phyloP scores from a whole-genome alignment of 331 rosid genomes.

The Erythrophleum ivorense region DNA sequence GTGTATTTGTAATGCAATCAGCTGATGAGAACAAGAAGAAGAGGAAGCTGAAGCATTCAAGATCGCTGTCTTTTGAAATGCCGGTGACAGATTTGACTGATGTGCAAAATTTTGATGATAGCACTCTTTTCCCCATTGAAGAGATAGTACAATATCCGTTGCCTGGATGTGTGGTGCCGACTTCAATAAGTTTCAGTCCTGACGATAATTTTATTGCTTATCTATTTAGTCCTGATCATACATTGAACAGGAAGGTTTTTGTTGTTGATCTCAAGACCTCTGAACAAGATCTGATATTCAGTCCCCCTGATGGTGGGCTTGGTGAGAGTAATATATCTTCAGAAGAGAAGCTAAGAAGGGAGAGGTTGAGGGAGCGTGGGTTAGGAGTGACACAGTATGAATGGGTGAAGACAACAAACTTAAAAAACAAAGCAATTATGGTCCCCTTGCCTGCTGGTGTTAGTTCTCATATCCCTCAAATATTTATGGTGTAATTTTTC shows the following conservation, averaged over 20 bases:
- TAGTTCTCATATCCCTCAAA: slow-evolving; percentile 45
- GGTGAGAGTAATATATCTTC: slow-evolving; percentile 88
- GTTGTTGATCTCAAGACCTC: slow-evolving; percentile 62
- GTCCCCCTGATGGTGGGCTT: slow-evolving; percentile 92
- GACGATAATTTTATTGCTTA: slow-evolving; percentile 74
- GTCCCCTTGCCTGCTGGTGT: slow-evolving; percentile 99
- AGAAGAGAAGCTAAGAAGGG: slow-evolving; percentile 95
- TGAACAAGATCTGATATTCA: slow-evolving; percentile 68
- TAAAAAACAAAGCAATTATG: slow-evolving; percentile 68
- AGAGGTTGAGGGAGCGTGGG: slow-evolving; percentile 95
- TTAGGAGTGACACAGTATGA: slow-evolving; percentile 94
- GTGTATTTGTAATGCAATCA: slow-evolving; percentile 74
- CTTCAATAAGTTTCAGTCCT: slow-evolving; percentile 80
- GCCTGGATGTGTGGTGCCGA: slow-evolving; percentile 87
- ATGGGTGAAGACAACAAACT: slow-evolving; percentile 85
- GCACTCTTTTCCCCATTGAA: slow-evolving; percentile 72
- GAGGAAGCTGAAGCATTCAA: slow-evolving; percentile 73
- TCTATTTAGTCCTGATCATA: slow-evolving; percentile 81
- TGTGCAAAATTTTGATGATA: slow-evolving; percentile 54
- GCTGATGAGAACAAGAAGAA: slow-evolving; percentile 58
- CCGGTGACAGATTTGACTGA: slow-evolving; percentile 71
- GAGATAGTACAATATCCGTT: slow-evolving; percentile 90
- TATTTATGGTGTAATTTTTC: slow-evolving; percentile 16
- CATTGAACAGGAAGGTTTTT: slow-evolving; percentile 75
- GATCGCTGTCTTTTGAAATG: slow-evolving; percentile 65